Evolutionary conservation across 2,329 filamentous ascomycete species (phyloP).

Genomic region (Lasiodiplodia hormozganensis): DNA sequence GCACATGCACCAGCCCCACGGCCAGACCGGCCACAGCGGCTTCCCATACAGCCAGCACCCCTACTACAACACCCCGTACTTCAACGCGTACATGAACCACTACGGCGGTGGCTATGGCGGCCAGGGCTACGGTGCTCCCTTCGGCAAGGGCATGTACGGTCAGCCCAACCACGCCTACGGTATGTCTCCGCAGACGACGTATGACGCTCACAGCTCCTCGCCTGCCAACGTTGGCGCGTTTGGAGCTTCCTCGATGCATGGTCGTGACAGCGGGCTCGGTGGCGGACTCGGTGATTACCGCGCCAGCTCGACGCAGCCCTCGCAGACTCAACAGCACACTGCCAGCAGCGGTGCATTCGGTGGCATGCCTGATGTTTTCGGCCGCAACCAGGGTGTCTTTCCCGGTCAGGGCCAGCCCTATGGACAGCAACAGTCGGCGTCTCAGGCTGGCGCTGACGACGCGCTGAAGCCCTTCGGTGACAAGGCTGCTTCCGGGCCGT

Average conservation of each 20-base stretch:
- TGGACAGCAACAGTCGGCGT: constrained; percentile 58
- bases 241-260: constrained; percentile 54
- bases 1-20: constrained; percentile 58
- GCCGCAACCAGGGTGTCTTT: constrained; percentile 64
- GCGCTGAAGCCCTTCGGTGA: constrained; percentile 64
- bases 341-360: constrained; percentile 58
- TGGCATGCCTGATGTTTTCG: constrained; percentile 66
- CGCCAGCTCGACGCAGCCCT: constrained; percentile 62
- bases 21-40: constrained; percentile 50
- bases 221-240: constrained; percentile 66
- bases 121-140: constrained; percentile 57
- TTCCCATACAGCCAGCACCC: constrained; percentile 58
- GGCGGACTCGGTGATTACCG: constrained; percentile 66
- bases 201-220: constrained; percentile 68
- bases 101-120: constrained; percentile 62
- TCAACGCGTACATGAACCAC: constrained; percentile 68
- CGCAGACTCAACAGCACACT: constrained; percentile 60
- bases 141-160: constrained; percentile 68
- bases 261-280: constrained; percentile 53
- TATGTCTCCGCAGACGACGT: constrained; percentile 62
- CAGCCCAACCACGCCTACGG: constrained; percentile 66
- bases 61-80: constrained; percentile 67
- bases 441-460: constrained; percentile 59
- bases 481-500: constrained; percentile 62
- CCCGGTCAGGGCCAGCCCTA: constrained; percentile 57